Evolutionary conservation across 2,329 filamentous ascomycete species (phyloP).

Genomic region (Keithomyces neogunnii): DNA sequence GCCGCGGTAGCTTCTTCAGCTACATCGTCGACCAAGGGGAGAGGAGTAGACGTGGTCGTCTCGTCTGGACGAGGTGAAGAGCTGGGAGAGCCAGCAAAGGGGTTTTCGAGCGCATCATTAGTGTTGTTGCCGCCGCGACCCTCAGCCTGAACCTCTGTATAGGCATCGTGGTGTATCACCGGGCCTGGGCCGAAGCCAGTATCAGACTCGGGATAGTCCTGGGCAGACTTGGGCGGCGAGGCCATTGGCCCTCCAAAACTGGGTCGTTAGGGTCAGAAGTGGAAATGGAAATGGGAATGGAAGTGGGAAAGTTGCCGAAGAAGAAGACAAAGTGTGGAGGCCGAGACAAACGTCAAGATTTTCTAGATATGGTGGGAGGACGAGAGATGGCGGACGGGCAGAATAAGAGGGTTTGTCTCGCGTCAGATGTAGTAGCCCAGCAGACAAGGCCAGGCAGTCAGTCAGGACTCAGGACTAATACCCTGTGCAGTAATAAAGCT

Average conservation of each 20-base stretch:
- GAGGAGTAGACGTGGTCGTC: background rate
- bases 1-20: background rate
- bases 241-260: slow-evolving; percentile 1
- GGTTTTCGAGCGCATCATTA: background rate
- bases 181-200: background rate
- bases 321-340: background rate
- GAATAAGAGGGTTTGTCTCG: background rate
- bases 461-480: background rate
- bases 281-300: no score
- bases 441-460: background rate
- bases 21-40: background rate
- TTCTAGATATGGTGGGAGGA: background rate
- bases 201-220: slow-evolving; percentile 3
- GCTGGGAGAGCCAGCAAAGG: background rate
- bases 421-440: background rate
- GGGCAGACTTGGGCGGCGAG: slow-evolving; percentile 4
- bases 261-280: background rate
- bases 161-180: background rate
- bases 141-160: background rate
- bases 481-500: background rate
- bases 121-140: background rate
- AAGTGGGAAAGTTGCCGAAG: background rate
- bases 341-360: background rate
- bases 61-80: background rate
- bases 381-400: background rate